phyloP scores from a whole-genome alignment of 805 yeast species.

The Starmerella khaoyaiensis region DNA sequence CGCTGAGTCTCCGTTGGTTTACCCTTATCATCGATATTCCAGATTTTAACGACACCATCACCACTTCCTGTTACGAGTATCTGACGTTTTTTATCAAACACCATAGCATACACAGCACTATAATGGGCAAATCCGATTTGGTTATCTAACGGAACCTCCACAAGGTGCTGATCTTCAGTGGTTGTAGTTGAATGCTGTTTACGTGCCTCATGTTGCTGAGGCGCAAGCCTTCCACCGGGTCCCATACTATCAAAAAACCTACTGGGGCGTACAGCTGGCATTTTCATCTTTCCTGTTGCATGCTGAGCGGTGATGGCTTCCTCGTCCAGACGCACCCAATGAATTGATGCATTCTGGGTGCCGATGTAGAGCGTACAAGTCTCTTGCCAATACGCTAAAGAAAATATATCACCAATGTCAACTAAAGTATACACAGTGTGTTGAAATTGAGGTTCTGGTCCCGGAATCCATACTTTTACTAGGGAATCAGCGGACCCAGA shows the following conservation, averaged over 20 bases:
- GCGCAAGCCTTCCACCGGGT: conserved; percentile 48
- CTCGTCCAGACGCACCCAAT: conserved; percentile 46
- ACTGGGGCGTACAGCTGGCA: conserved; percentile 50
- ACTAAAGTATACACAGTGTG: conserved; percentile 70
- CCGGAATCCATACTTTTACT: conserved; percentile 60
- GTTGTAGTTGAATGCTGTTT: conserved; percentile 5
- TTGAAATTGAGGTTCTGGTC: conserved; percentile 24
- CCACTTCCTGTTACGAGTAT: conserved; percentile 67
- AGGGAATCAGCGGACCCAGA: conserved; percentile 86
- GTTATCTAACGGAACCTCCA: conserved; percentile 51
- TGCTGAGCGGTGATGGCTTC: conserved; percentile 6
- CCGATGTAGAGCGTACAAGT: conserved; percentile 64
- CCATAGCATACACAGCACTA: conserved; percentile 73
- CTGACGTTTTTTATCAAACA: conserved; percentile 21
- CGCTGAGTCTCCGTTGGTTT: conserved; percentile 21
- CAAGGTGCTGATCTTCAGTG: conserved; percentile 10
- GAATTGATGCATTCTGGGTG: conserved; percentile 79
- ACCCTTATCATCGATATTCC: conserved; percentile 38
- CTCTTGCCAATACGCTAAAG: conserved; percentile 54
- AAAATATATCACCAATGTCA: conserved; percentile 90
- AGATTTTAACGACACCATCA: conserved; percentile 73
- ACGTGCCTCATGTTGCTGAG: conserved; percentile 23
- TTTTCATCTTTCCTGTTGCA: conserved; percentile 7
- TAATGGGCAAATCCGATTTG: conserved; percentile 75
- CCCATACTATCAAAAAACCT: conserved; percentile 84